Base-by-base conservation (phyloP, 2,329 filamentous ascomycete genomes). In the Fusarium palustre region DNA sequence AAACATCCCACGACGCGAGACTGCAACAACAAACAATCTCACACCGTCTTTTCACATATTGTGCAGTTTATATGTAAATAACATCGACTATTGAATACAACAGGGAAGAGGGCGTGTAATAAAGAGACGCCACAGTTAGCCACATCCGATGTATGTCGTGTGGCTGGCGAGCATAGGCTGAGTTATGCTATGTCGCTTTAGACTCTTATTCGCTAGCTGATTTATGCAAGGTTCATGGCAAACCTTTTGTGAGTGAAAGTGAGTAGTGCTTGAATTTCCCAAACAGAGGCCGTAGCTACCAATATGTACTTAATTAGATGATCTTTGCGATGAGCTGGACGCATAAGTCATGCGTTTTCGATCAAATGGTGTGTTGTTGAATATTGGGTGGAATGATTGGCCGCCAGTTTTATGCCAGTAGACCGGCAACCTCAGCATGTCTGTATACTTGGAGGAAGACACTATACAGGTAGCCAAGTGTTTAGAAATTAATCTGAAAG, bases 21-120 rank as follows among this genome's bases (percentile, higher is more conserved):
- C 16, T 30, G 24, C 50, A 68, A 61, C 18, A 68, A 56, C 49
- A 68, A 60, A 58, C 50, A 65, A 28, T 30, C 39, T 33, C 53
- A 70, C 67, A 70, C 63, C 63, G 67, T 70, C 58, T 70, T 70
- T 70, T 70, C 67, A 68, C 50, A 55, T 41, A 18, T 64, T 59
- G 54, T 48, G 48, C 36, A 55, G 12, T 36, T 22, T 46, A 28
- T 31, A 31, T 46, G 28, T 46, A 31, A 31, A 46, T 20, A n/a
- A 31, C 11, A 41, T 24, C 43, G 16, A 30, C 18, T 39, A 15
- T 31, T 31, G 22, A 22, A 43, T 57, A 50, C 30, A 53, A 31
- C 25, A 58, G 39, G 31, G 20, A 43, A 38, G 54, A 36, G 62
- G 60, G 66, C 36, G 55, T 34, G 48, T 55, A 16, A 13, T 24